Evolutionary conservation across 192 early-diverging fungal species (phyloP).

Genomic region (Coemansia sp.): DNA sequence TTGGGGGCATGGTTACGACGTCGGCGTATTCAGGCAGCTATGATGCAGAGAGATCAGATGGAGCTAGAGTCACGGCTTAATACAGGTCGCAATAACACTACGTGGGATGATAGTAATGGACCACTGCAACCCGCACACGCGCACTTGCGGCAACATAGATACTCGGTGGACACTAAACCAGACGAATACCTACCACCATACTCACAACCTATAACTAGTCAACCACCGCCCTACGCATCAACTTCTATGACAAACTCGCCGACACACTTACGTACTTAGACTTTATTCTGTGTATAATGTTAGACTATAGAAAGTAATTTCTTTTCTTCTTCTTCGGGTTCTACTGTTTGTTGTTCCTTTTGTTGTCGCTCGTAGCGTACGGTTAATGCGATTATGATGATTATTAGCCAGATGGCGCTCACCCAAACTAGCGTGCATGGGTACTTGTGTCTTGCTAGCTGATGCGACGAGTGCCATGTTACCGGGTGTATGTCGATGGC

Average conservation of each 20-base stretch:
- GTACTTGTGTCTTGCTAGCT: not conserved
- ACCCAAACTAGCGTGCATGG: not conserved
- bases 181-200: conserved; percentile 38
- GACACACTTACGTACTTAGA: not conserved
- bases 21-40: conserved; percentile 10
- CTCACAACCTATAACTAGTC: not conserved
- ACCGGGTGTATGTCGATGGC: not conserved
- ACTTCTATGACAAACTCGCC: not conserved
- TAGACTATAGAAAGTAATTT: not conserved
- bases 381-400: not conserved
- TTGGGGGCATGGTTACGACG: conserved; percentile 12
- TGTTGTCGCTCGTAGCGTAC: not conserved
- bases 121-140: not conserved
- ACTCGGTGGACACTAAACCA: conserved; percentile 4
- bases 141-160: not conserved
- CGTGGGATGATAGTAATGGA: not conserved
- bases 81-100: not conserved
- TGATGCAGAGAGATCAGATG: conserved; percentile 3
- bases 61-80: not conserved
- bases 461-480: not conserved
- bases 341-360: not conserved
- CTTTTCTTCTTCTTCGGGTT: not conserved
- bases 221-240: conserved; percentile 6
- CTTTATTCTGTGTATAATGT: too few relatives aligned
- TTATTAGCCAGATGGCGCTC: not conserved